Evolutionary conservation across 306 rosid genomes (phyloP).

Genomic region (Albizia julibrissin): DNA sequence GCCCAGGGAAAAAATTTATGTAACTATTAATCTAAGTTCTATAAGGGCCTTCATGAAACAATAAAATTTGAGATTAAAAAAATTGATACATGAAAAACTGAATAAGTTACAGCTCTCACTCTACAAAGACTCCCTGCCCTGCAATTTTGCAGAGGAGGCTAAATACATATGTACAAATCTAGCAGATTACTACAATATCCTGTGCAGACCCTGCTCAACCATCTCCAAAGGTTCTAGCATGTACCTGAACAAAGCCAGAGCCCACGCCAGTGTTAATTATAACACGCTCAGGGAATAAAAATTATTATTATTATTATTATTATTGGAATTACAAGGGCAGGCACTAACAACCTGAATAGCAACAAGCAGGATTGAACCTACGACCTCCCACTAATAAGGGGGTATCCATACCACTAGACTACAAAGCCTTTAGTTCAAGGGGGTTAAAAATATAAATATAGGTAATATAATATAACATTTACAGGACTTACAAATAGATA

Average conservation of each 20-base stretch:
- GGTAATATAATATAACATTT: background rate
- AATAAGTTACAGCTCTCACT: constrained; percentile 68
- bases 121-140: constrained; percentile 65
- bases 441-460: background rate
- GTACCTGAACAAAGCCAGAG: constrained; percentile 46
- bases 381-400: too few species aligned
- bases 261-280: constrained; percentile 50
- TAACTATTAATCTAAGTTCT: constrained; percentile 40
- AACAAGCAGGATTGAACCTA: too few species aligned
- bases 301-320: too few species aligned
- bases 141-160: constrained; percentile 70
- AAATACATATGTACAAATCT: constrained; percentile 68
- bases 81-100: constrained; percentile 53
- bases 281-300: constrained; percentile 27
- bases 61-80: constrained; percentile 41
- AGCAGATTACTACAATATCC: constrained; percentile 41
- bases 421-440: background rate
- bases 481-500: constrained; percentile 8
- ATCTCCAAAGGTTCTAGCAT: constrained; percentile 40
- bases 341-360: too few species aligned
- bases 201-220: constrained; percentile 45
- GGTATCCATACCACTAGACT: too few species aligned
- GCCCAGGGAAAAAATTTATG: constrained; percentile 26
- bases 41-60: constrained; percentile 48
- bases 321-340: too few species aligned